Base-by-base conservation (phyloP, 2,329 filamentous ascomycete species). In the Fusarium buharicum region DNA sequence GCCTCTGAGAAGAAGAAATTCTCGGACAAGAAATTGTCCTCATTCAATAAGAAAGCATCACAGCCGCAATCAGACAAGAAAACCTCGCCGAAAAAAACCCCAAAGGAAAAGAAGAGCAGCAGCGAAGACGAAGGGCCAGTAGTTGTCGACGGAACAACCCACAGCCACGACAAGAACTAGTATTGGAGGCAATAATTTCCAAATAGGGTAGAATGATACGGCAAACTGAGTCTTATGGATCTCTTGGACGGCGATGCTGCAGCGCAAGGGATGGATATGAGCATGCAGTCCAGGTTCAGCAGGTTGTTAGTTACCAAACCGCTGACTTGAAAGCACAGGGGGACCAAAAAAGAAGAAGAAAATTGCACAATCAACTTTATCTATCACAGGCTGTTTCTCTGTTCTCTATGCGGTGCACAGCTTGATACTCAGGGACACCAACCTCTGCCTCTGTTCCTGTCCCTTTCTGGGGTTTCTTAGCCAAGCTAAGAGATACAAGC, bases 91-190 rank as follows among this genome's bases (percentile, higher is more conserved):
- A 65, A 59, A 36, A 58, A 47, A 31, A 14, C 37, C 30, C 34
- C 59, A 3, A 20, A 41, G 17, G 49, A 60, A 17, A 57, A 38
- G 37, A 58, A 58, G 14, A 49, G 41, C 36, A 53, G 33, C 37
- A 56, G 38, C 36, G 57, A 58, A 43, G 37, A 50, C 24, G 43
- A 49, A 10, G 50, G 58, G 3, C 55, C 64, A 12, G 53, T 67
- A 17, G 38, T 70, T 36, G 64, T 59, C 9, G 53, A 70, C 39
- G 68, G 68, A 18, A 59, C 62, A n/a, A 59, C 55, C 16, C 55
- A 50, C 41, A 60, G 31, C 28, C 44, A 27, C 31, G 51, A 50
- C 22, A 56, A 59, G 51, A 16, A 38, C 22, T 51, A 36, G 51
- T 40, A 16, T 28, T 33, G 24, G 34, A n/a, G 24, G 16, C 17